phyloP scores from a whole-genome alignment of 495 filamentous ascomycete genomes.

The Aspergillus conjunctus region DNA sequence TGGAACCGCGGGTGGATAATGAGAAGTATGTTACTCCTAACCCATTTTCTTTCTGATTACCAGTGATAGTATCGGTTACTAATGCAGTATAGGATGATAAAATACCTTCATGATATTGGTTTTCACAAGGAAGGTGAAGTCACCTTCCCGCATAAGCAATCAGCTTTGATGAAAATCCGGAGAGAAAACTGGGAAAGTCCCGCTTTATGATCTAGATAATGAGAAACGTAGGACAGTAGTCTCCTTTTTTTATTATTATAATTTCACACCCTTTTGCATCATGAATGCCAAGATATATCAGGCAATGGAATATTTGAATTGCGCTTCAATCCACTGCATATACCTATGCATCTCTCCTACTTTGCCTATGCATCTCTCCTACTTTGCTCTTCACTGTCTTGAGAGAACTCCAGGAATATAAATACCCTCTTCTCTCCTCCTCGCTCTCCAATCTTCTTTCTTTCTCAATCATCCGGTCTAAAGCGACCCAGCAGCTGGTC shows the following conservation, averaged over 20 bases:
- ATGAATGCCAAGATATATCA: no score
- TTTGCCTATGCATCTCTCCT: no score
- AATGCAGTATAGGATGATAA: conserved; percentile 63
- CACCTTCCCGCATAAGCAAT: conserved; percentile 89
- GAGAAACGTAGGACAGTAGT: background rate
- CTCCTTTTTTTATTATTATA: background rate
- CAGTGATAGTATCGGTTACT: background rate
- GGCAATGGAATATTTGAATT: no score
- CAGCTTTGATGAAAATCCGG: conserved; percentile 79
- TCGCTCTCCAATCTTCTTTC: background rate
- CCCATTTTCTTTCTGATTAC: background rate
- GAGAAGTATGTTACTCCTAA: conserved; percentile 63
- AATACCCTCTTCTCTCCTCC: background rate
- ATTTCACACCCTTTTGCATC: no score
- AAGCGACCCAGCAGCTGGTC: no score
- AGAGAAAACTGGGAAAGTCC: conserved; percentile 85
- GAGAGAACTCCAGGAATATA: no score
- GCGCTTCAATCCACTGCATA: no score
- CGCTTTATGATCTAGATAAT: conserved; percentile 51
- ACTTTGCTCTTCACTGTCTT: no score
- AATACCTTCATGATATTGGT: conserved; percentile 71
- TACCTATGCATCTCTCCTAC: no score
- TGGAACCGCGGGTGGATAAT: conserved; percentile 95
- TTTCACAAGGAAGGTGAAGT: conserved; percentile 90
- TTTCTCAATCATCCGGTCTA: no score